phyloP scores from a whole-genome alignment of 2,329 filamentous ascomycete genomes.

The Botrytis squamosa region DNA sequence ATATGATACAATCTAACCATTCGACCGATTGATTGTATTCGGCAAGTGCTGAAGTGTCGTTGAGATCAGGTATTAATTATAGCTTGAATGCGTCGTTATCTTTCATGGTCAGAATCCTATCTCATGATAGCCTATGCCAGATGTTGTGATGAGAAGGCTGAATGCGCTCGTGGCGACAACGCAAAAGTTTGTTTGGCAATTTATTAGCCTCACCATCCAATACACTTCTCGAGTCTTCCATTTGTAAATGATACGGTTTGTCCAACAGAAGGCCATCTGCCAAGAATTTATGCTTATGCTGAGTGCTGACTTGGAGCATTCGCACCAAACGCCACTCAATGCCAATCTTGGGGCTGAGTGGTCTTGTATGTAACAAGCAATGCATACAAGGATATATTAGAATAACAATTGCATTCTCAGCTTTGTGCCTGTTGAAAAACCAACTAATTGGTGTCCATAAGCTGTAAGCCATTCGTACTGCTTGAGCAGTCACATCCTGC shows the following conservation, averaged over 20 bases:
- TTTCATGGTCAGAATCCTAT: not conserved
- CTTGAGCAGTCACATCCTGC: too few relatives aligned
- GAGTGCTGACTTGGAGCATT: not conserved
- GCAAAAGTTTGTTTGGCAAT: not conserved
- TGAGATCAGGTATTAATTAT: fast-evolving
- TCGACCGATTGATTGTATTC: not conserved
- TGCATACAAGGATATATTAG: too few relatives aligned
- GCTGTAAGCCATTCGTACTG: too few relatives aligned
- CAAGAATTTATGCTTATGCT: not conserved
- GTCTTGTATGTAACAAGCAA: too few relatives aligned
- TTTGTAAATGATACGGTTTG: not conserved
- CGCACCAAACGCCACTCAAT: not conserved
- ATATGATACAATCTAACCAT: fast-evolving
- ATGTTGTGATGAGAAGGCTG: not conserved
- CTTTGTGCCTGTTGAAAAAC: fast-evolving
- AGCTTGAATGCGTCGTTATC: not conserved
- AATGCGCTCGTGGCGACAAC: not conserved
- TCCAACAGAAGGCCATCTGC: not conserved
- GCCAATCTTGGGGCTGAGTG: not conserved
- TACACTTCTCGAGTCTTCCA: not conserved
- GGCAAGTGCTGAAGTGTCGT: not conserved
- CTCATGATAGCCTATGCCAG: not conserved
- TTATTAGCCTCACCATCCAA: not conserved
- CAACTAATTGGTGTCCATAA: too few relatives aligned
- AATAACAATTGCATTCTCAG: too few relatives aligned